Base-by-base conservation (phyloP, 2,329 filamentous ascomycete species). In the Catunica adiposa region DNA sequence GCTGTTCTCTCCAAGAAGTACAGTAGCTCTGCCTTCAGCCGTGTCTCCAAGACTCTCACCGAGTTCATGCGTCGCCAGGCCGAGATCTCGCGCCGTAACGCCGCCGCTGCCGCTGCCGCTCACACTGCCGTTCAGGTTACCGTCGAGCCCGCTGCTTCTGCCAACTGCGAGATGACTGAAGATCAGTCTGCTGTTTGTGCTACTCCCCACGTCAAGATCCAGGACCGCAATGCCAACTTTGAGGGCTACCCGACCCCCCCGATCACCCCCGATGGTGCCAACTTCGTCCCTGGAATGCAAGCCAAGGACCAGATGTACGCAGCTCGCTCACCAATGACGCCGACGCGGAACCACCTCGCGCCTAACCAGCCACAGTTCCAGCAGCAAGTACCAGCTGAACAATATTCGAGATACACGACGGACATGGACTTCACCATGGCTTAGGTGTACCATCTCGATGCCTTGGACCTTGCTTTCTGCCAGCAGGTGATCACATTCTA, bases 201-300 rank as follows among this genome's bases (percentile, higher is more conserved):
- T 69, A 92, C 87, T 15, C 87, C 87, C 14, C 82, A 87, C 72
- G 78, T 77, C 52, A 79, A 82, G 59, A 82, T 80, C 61, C 73
- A 77, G 53, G 69, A 72, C n/a, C 53, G 56, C 29, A 71, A 78
- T 54, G 73, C 74, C 53, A 76, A 81, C 60, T 79, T 81, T 38
- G 78, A 87, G 61, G 87, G 86, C 57, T 89, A 89, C 68, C 77
- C 89, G 61, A 92, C 87, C 15, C 87, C 87, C 25, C 87, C 87
- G 1, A 90, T 92, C 65, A 92, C 87, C 0, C 87, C 87, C 3
- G 86, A 90, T 60, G 78, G 80, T 6, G 73, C 77, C 53, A 73
- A 71, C 62, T 80, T 80, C 54, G 71, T 67, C 29, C 68, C 69
- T 51, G 67, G 70, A 51, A 67, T 69, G 62, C 66, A 67, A 52